phyloP scores from a whole-genome alignment of 2,329 filamentous ascomycete species.

The Orbilia javanica region DNA sequence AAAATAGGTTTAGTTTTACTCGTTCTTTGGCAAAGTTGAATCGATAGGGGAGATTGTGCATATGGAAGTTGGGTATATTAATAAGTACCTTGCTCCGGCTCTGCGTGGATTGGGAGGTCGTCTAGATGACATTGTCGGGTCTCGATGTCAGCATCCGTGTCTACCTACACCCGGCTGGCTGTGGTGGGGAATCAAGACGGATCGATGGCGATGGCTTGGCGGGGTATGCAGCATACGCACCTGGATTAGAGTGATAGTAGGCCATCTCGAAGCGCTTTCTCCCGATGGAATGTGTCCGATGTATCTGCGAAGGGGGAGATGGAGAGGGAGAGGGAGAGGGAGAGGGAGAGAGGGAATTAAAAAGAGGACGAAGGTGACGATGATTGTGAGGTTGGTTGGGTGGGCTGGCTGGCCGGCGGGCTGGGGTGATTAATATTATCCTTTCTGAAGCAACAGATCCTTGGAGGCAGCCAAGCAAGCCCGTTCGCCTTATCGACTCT shows the following conservation, averaged over 20 bases:
- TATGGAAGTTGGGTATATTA: background rate
- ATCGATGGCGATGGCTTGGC: slow-evolving; percentile 43
- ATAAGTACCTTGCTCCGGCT: slow-evolving; percentile 54
- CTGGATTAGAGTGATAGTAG: slow-evolving; percentile 57
- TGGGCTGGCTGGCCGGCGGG: slow-evolving; percentile 23
- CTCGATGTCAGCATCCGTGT: slow-evolving; percentile 37
- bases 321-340: too few relatives aligned
- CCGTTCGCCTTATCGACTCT: slow-evolving; percentile 20
- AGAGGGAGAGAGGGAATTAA: slow-evolving; percentile 6
- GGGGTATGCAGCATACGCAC: slow-evolving; percentile 43
- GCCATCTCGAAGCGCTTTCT: slow-evolving; percentile 44
- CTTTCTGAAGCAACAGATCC: slow-evolving; percentile 41
- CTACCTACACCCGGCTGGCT: background rate
- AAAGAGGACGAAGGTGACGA: slow-evolving; percentile 4
- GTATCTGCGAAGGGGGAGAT: slow-evolving; percentile 1
- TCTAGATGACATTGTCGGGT: slow-evolving; percentile 24
- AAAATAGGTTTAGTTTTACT: background rate
- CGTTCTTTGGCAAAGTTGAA: too few relatives aligned
- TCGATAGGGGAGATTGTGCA: background rate
- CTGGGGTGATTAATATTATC: slow-evolving; percentile 41
- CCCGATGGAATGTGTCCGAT: background rate
- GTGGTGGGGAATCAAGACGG: slow-evolving; percentile 15
- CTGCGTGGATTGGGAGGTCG: slow-evolving; percentile 56
- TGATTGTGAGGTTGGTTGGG: slow-evolving; percentile 24
- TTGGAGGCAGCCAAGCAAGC: slow-evolving; percentile 41